Conservation (phyloP, 2,329 filamentous ascomycete genomes). For the Cercospora citrullina region DNA sequence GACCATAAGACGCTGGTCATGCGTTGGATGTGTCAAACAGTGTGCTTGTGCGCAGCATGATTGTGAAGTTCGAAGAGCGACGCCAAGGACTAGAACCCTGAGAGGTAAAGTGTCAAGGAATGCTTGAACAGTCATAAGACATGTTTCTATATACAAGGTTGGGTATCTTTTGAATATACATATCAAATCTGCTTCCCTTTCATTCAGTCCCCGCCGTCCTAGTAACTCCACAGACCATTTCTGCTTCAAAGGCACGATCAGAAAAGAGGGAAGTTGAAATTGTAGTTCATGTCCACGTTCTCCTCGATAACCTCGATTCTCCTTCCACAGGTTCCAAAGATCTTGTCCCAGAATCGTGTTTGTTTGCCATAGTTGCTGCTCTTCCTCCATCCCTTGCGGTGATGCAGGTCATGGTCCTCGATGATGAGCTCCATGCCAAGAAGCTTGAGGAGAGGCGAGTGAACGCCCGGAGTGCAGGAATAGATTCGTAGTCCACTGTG, state of each 20-base stretch:
- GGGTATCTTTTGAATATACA: constrained; percentile 3
- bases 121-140: background rate
- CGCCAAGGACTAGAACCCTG: background rate
- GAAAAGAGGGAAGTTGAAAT: constrained; percentile 22
- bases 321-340: constrained; percentile 37
- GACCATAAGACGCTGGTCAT: too few species aligned
- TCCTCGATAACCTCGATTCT: constrained; percentile 39
- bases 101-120: background rate
- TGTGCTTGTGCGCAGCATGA: background rate
- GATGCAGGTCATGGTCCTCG: constrained; percentile 47
- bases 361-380: constrained; percentile 46
- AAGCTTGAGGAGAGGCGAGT: constrained; percentile 40
- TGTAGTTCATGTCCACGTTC: constrained; percentile 23
- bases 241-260: background rate
- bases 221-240: background rate
- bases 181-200: background rate
- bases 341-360: constrained; percentile 38
- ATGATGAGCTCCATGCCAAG: constrained; percentile 44
- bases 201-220: background rate
- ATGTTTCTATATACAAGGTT: background rate
- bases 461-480: constrained; percentile 38
- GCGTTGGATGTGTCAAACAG: too few species aligned
- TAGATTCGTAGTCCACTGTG: constrained; percentile 46
- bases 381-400: constrained; percentile 43
- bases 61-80: background rate